Base-by-base conservation (phyloP, 2,329 filamentous ascomycete genomes). In the Ophiostoma tasmaniense region DNA sequence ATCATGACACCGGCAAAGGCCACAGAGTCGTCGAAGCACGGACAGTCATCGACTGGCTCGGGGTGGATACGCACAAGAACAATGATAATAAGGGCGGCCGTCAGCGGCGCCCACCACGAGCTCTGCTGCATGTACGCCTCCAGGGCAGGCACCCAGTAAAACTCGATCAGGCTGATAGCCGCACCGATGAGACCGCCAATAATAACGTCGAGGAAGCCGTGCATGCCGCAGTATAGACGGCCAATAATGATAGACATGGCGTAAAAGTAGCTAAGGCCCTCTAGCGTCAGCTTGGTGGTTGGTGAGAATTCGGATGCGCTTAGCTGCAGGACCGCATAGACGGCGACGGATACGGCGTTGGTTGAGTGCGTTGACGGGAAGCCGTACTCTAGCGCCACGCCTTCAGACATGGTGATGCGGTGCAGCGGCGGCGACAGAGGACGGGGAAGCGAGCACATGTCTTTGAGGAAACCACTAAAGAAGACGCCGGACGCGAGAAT, bases 351-450 rank as follows among this genome's bases (percentile, higher is more conserved):
- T 7, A 98, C 91, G 1, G 95, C 95, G 78, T 99, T 99, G 66
- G 95, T 95, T 17, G 93, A 97, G 78, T 99, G 95, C 0, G 95
- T 98, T 10, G 93, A 97, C 0, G 95, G 95, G 74, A 98, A 98
- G 25, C 95, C 95, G 77, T 99, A 99, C 77, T 99, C 95, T 68
- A 99, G 85, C 11, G 94, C 93, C 3, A 92, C 93, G 5, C 92
- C 97, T 3, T 93, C 93, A 66, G 94, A 98, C 93, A 97, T 97
- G 73, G 93, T 97, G 77, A 99, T 98, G 67, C 95, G 88, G 70
- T 96, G 89, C 20, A 99, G 84, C 1, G 95, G 95, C 25, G 95
- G 95, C 3, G 93, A 97, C 28, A 98, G 82, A 1, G 95, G 95
- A 35, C 95, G 88, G 17, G 95, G 95, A 22, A 99, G 85, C 75